Evolutionary conservation across 192 early-diverging fungal genomes (phyloP).

Genomic region (Coemansia sp.): DNA sequence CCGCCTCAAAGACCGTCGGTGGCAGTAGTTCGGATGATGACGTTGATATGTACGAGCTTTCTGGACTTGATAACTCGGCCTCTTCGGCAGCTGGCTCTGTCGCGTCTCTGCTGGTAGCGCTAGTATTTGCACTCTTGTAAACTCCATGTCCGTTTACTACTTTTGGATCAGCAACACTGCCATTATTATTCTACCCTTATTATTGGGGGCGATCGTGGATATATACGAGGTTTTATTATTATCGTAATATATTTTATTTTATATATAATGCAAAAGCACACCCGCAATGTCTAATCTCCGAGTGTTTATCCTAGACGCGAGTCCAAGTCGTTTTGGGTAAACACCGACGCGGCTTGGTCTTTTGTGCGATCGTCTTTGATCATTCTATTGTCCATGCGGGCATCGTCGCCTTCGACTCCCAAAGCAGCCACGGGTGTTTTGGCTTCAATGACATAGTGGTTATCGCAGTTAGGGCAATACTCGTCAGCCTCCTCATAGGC

Average conservation of each 20-base stretch:
- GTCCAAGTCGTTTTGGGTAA: slow-evolving; percentile 24
- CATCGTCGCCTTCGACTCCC: slow-evolving; percentile 92
- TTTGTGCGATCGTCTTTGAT: slow-evolving; percentile 55
- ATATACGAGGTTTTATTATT: too few species aligned
- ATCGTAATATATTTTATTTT: too few species aligned
- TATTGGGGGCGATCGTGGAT: too few species aligned
- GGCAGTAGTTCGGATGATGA: slow-evolving; percentile 12
- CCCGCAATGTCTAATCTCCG: too few species aligned
- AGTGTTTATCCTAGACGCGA: slow-evolving; percentile 49
- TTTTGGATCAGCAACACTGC: too few species aligned
- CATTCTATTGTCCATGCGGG: slow-evolving; percentile 68
- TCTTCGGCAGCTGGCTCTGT: too few species aligned
- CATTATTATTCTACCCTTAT: too few species aligned
- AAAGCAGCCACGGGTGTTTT: slow-evolving; percentile 80
- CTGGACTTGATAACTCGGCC: slow-evolving; percentile 33
- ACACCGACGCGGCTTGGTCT: slow-evolving; percentile 21
- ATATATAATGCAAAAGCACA: too few species aligned
- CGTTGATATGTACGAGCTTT: slow-evolving; percentile 23
- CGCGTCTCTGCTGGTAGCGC: too few species aligned
- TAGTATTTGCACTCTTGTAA: too few species aligned
- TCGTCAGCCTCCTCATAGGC: slow-evolving; percentile 94
- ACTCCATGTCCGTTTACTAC: neutral
- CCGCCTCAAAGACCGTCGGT: neutral
- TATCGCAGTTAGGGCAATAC: slow-evolving; percentile 98
- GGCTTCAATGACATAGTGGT: slow-evolving; percentile 93